Percentiles rank a stretch among this genome's conserved stretches.
phyloP scores from a whole-genome alignment of 1,284 basidiomycete genomes.

The Gymnopus androsaceus region DNA sequence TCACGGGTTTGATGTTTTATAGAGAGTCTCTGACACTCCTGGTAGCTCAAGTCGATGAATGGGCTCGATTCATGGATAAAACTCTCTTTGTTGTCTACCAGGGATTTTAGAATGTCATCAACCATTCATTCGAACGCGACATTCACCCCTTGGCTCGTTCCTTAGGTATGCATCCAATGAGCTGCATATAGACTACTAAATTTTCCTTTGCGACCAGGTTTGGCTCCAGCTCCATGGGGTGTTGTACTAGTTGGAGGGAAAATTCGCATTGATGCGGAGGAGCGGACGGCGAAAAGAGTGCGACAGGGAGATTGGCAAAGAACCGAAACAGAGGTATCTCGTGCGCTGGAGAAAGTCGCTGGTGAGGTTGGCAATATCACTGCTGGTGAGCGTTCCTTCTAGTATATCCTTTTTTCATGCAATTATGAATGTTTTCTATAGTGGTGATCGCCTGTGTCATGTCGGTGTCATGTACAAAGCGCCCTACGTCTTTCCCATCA shows the following conservation, averaged over 20 bases:
- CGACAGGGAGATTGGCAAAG: constrained; percentile 40
- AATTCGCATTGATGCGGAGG: constrained; percentile 39
- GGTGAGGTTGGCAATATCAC: constrained; percentile 33
- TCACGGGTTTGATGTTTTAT: not conserved
- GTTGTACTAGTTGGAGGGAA: constrained; percentile 40
- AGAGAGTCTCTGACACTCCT: constrained; percentile 40
- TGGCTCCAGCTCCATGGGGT: constrained; percentile 43
- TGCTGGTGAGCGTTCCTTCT: constrained; percentile 21
- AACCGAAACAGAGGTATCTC: constrained; percentile 33
- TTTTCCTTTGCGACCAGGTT: constrained; percentile 21
- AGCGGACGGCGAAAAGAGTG: constrained; percentile 33
- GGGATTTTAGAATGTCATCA: constrained; percentile 49
- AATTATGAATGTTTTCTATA: constrained; percentile 10
- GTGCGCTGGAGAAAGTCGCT: constrained; percentile 38
- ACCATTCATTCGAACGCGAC: constrained; percentile 52
- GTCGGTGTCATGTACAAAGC: constrained; percentile 43
- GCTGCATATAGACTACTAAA: not conserved
- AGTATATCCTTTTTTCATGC: not conserved
- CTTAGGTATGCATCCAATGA: constrained; percentile 36
- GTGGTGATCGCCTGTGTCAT: constrained; percentile 43
- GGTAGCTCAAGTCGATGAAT: constrained; percentile 52
- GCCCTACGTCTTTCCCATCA: no score
- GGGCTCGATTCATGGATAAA: constrained; percentile 46
- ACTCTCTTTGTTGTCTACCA: constrained; percentile 55
- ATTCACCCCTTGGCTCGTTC: constrained; percentile 54